Evolutionary conservation across 768 basidiomycete species (phyloP).

Genomic region (Tremella fuciformis): DNA sequence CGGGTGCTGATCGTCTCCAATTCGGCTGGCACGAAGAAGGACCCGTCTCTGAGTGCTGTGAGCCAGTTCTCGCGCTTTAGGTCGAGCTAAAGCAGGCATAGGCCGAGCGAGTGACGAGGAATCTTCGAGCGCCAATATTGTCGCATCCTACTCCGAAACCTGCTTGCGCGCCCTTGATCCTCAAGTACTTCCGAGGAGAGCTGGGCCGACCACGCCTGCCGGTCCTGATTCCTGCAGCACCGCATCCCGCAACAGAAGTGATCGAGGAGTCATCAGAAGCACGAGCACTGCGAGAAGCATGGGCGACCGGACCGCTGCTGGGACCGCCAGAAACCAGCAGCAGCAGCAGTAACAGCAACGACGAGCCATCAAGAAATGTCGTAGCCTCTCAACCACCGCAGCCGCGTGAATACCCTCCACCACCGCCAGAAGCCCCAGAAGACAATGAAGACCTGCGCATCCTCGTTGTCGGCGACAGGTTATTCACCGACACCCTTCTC

Average conservation of each 20-base stretch:
- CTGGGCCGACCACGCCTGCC: constrained; percentile 53
- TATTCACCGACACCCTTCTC: constrained; percentile 87
- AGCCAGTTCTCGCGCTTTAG: constrained; percentile 12
- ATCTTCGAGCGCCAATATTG: constrained; percentile 77
- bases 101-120: constrained; percentile 80
- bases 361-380: not conserved
- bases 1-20: constrained; percentile 91
- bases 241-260: constrained; percentile 25
- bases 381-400: not conserved
- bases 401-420: too few relatives aligned
- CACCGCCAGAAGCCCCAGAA: too few relatives aligned
- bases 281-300: constrained; percentile 17
- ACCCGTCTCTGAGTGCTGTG: constrained; percentile 77
- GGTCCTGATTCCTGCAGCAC: constrained; percentile 9
- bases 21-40: constrained; percentile 72
- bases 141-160: constrained; percentile 76
- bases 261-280: constrained; percentile 50
- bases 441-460: constrained; percentile 55
- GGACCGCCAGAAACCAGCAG: constrained; percentile 48
- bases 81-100: constrained; percentile 50
- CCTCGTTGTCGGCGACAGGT: constrained; percentile 82
- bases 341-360: not conserved
- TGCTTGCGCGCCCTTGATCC: constrained; percentile 69
- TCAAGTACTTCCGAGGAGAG: constrained; percentile 64
- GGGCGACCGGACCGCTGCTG: constrained; percentile 48